A percentile compares a stretch with the other conserved stretches of the same genome.
These are phyloP conservation scores for Fraxinus sp. DNA, from an alignment of 305 asterid genomes.

Conservation along the genomic window DNA sequence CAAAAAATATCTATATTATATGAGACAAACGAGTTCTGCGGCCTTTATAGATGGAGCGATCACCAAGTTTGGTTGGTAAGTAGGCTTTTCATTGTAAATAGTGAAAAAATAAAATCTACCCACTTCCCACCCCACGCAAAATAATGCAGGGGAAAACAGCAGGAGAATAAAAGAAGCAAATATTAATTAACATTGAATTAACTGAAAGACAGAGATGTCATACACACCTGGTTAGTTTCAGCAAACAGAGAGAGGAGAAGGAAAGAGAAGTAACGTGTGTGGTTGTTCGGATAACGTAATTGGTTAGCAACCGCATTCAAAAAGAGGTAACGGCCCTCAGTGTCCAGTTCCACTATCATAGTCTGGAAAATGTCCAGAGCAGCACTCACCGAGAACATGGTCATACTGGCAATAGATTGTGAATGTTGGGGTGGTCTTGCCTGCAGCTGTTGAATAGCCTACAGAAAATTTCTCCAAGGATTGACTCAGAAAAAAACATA, in stretches of 20 bases:
- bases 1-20: background rate
- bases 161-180: conserved; percentile 1
- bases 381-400: conserved; percentile 69
- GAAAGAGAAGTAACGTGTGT: conserved; percentile 95
- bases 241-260: conserved; percentile 81
- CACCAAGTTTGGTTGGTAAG: background rate
- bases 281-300: conserved; percentile 94
- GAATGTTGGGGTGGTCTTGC: conserved; percentile 68
- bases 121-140: background rate
- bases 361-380: conserved; percentile 89
- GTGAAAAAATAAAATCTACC: background rate
- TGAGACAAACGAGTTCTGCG: background rate
- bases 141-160: background rate
- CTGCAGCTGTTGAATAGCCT: conserved; percentile 91
- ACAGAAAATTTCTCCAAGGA: conserved; percentile 18
- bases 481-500: background rate
- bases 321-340: conserved; percentile 95
- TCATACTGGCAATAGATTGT: conserved; percentile 70
- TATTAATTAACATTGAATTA: background rate
- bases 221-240: conserved; percentile 76
- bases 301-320: conserved; percentile 94
- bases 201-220: background rate
- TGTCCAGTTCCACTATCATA: conserved; percentile 75
- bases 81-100: background rate
- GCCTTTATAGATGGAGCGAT: background rate